Base-by-base conservation (phyloP, 2,329 filamentous ascomycete species). In the Amauroascus niger region DNA sequence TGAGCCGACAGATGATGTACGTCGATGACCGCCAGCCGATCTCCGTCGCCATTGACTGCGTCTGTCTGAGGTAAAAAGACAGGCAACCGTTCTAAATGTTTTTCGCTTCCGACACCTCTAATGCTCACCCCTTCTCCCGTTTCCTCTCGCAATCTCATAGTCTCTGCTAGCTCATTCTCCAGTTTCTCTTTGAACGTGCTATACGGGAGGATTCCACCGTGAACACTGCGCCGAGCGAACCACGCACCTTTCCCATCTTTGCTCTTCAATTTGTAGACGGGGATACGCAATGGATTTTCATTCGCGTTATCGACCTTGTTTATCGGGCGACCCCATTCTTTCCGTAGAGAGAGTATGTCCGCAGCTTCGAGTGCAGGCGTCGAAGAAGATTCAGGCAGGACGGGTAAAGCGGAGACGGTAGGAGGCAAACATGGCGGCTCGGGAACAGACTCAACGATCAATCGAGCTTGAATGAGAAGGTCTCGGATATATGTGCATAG, bases 1-100 rank as follows among this genome's bases (percentile, higher is more conserved):
- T 93, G 86, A 2, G 89, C 89, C 20, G 87, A 91, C 0, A 95
- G 77, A 64, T 91, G 83, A 63, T 87, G 95, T 3, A 95, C 87
- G 82, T 66, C 60, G 14, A 67, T 49, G 32, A 54, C 49, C 55
- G 44, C 57, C n/a, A 58, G 55, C 52, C 49, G 35, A 8, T 52
- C 28, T n/a, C 6, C 50, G n/a, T 22, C 13, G 9, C 40, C 30
- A 35, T 40, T 16, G 13, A 8, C n/a, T 4, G 49, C 26, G 4
- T 43, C 18, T 22, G 53, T 54, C 24, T 58, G 58, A 48, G 59
- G 55, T 35, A 18, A 43, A 49, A 81, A 75, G 6, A 82, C 75
- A 7, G 74, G 72, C 41, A 77, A 72, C 52, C 80, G 76, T 67
- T 88, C 88, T 9, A 95, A 74, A 57, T 79, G 77, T 64, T 77